Evolutionary conservation across 2,329 filamentous ascomycete genomes (phyloP).

Genomic region (Fusarium udum): DNA sequence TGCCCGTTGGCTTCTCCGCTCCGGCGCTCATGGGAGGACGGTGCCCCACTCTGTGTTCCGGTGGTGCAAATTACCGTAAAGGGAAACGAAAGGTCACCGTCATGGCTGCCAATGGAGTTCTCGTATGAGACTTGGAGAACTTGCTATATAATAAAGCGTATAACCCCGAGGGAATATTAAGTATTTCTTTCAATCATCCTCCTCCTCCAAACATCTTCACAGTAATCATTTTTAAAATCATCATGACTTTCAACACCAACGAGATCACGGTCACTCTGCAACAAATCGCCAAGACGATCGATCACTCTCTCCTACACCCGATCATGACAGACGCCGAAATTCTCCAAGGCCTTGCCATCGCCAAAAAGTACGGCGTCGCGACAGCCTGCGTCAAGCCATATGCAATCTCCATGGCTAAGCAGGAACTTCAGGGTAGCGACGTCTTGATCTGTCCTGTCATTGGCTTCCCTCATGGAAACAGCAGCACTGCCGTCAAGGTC

Average conservation of each 20-base stretch:
- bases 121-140: rapidly evolving
- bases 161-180: rapidly evolving
- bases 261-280: conserved; percentile 53
- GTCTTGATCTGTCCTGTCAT: conserved; percentile 67
- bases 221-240: rapidly evolving
- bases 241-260: neutral
- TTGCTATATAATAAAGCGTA: neutral
- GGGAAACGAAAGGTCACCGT: rapidly evolving
- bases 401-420: conserved; percentile 57
- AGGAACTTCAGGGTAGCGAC: conserved; percentile 56
- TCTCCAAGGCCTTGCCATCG: conserved; percentile 57
- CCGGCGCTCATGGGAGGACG: too few species aligned
- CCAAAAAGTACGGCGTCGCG: conserved; percentile 59
- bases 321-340: conserved; percentile 68
- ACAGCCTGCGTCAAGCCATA: conserved; percentile 70
- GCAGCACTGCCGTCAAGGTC: conserved; percentile 63
- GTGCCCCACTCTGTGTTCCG: neutral
- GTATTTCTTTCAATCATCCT: rapidly evolving
- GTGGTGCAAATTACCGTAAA: neutral
- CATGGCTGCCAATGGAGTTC: neutral
- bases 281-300: conserved; percentile 64
- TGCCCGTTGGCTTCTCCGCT: too few species aligned
- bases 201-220: rapidly evolving
- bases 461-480: conserved; percentile 69
- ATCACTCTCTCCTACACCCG: conserved; percentile 70